Evolutionary conservation across 2,329 filamentous ascomycete genomes (phyloP).

Genomic region (Colletotrichum somersetense): DNA sequence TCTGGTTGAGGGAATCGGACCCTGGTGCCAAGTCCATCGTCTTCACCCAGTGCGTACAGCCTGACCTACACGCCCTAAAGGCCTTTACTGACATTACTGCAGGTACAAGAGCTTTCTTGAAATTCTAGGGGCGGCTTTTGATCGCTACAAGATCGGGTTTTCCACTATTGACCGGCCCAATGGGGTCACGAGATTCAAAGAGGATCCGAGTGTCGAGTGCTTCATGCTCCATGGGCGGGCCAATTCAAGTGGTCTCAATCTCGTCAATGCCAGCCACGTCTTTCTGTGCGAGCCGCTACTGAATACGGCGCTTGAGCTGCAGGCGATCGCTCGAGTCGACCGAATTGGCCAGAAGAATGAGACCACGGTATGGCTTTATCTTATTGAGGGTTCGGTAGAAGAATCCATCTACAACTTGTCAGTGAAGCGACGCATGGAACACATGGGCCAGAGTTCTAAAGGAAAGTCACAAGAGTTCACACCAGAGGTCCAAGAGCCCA

Average conservation of each 20-base stretch:
- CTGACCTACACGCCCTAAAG: not conserved
- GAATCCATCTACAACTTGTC: constrained; percentile 92
- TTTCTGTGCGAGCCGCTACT: constrained; percentile 95
- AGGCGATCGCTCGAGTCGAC: constrained; percentile 95
- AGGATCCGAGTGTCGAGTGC: constrained; percentile 79
- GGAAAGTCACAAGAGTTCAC: constrained; percentile 56
- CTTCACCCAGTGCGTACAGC: constrained; percentile 78
- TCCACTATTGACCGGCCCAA: constrained; percentile 76
- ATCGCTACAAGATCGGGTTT: constrained; percentile 78
- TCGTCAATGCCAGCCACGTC: constrained; percentile 93
- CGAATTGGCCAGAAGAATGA: constrained; percentile 89
- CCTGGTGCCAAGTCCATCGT: constrained; percentile 91
- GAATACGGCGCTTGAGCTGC: constrained; percentile 92
- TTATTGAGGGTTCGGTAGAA: constrained; percentile 91
- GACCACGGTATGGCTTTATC: constrained; percentile 96
- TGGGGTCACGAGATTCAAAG: constrained; percentile 82
- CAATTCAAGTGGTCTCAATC: constrained; percentile 88
- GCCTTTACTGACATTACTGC: constrained; percentile 33
- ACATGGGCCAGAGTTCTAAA: constrained; percentile 70
- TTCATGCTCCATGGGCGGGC: constrained; percentile 92
- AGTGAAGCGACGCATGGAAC: constrained; percentile 80
- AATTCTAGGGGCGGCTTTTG: constrained; percentile 78
- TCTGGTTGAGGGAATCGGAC: constrained; percentile 87
- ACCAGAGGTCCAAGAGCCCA: constrained; percentile 67
- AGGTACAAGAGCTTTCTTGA: constrained; percentile 81